These are phyloP conservation scores for Nakaseomyces kungkrabaensis DNA, from an alignment of 1,139 yeast genomes.

Conservation along the genomic window DNA sequence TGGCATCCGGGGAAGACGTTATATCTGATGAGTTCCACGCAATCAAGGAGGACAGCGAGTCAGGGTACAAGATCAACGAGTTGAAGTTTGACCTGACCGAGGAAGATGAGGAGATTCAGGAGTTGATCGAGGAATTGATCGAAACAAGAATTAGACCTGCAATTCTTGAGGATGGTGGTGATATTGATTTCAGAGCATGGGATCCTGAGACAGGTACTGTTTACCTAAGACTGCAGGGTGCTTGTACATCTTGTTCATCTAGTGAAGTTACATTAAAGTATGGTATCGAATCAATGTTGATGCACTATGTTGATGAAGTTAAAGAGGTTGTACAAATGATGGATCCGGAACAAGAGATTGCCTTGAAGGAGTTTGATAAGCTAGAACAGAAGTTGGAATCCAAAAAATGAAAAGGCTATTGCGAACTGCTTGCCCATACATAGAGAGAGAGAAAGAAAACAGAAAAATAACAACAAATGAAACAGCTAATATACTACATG, in stretches of 20 bases:
- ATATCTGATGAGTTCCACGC: constrained; percentile 30
- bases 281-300: constrained; percentile 76
- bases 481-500: too few relatives aligned
- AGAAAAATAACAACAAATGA: neutral
- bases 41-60: constrained; percentile 26
- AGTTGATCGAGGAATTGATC: constrained; percentile 85
- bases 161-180: constrained; percentile 79
- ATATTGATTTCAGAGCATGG: constrained; percentile 61
- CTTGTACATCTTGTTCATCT: constrained; percentile 72
- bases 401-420: constrained; percentile 2
- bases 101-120: constrained; percentile 49
- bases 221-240: constrained; percentile 58
- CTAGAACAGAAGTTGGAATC: constrained; percentile 24
- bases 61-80: constrained; percentile 23
- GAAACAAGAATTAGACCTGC: constrained; percentile 96
- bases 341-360: constrained; percentile 35
- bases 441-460: neutral
- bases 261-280: constrained; percentile 66
- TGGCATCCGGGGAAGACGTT: constrained; percentile 66
- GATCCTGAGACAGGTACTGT: constrained; percentile 58
- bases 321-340: constrained; percentile 52
- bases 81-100: constrained; percentile 29
- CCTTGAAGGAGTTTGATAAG: constrained; percentile 29
- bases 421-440: neutral
- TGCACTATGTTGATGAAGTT: constrained; percentile 72